Percentiles rank a stretch among this genome's conserved stretches.
Evolutionary conservation across 1,284 basidiomycete genomes (phyloP).

Genomic region (Ustilago cynodontis): DNA sequence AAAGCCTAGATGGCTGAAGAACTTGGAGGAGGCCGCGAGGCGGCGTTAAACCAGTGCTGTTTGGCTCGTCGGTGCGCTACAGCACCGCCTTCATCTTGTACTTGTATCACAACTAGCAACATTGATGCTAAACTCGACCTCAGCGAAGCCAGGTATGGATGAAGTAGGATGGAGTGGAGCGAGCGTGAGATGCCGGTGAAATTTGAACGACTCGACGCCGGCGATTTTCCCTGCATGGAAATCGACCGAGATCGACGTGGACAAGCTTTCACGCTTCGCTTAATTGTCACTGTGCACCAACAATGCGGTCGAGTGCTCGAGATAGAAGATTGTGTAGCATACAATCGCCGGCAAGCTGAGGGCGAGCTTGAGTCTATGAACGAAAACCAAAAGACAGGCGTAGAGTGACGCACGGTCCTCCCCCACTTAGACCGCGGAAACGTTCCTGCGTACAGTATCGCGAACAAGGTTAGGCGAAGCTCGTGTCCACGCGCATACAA

Average conservation of each 20-base stretch:
- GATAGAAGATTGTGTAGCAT: too few species aligned
- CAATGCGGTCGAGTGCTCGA: background rate
- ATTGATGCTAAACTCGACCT: background rate
- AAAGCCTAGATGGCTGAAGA: constrained; percentile 48
- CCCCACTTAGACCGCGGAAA: background rate
- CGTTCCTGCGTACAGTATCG: background rate
- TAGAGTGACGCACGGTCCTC: background rate
- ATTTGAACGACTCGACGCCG: background rate
- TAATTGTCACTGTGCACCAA: background rate
- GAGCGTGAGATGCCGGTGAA: background rate
- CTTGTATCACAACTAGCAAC: constrained; percentile 5
- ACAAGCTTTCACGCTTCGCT: constrained; percentile 8
- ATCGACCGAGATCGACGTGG: constrained; percentile 10
- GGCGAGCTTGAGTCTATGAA: background rate
- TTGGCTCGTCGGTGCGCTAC: too few species aligned
- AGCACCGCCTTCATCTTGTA: constrained; percentile 1
- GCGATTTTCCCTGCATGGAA: background rate
- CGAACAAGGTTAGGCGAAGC: background rate
- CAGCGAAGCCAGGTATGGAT: background rate
- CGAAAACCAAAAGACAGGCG: background rate
- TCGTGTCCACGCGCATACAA: background rate
- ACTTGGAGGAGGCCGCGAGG: constrained; percentile 15
- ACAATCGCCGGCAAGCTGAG: too few species aligned
- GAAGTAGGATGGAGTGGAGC: background rate
- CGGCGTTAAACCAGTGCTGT: too few species aligned